phyloP scores from a whole-genome alignment of 805 yeast genomes.

The Wickerhamomyces chaumierensis region DNA sequence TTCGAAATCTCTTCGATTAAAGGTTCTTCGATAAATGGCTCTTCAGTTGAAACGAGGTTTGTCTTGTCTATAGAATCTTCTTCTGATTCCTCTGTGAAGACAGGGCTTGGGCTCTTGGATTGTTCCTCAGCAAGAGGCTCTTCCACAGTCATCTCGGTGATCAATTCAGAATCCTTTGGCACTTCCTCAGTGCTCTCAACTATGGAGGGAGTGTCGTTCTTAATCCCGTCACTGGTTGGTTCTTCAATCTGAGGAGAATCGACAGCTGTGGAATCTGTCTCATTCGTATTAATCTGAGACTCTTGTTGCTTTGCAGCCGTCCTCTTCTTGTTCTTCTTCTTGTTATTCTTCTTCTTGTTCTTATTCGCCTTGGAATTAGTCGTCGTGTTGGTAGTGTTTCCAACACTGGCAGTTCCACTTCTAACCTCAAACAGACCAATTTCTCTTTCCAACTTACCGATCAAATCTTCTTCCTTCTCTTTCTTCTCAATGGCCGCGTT shows the following conservation, averaged over 20 bases:
- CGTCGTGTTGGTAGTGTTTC: no score
- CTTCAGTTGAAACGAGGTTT: background rate
- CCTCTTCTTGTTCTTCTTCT: background rate
- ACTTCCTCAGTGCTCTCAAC: background rate
- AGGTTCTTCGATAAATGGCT: constrained; percentile 1
- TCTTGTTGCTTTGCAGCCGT: background rate
- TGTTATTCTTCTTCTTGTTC: constrained; percentile 2
- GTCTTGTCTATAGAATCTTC: constrained; percentile 5
- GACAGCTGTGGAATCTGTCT: background rate
- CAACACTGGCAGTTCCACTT: constrained; percentile 1
- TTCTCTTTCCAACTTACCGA: background rate
- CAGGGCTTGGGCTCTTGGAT: background rate
- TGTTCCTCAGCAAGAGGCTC: background rate
- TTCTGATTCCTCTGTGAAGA: background rate
- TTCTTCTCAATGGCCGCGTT: background rate
- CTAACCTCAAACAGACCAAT: constrained; percentile 1
- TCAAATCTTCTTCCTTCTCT: constrained; percentile 9
- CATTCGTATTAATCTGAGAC: background rate
- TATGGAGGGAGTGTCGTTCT: no score
- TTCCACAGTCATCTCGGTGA: constrained; percentile 3
- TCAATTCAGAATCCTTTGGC: background rate
- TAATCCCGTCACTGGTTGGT: background rate
- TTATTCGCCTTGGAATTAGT: constrained; percentile 1
- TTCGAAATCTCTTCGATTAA: background rate
- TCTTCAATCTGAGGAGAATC: background rate